These are phyloP conservation scores for Naganishia liquefaciens DNA, from an alignment of 1,284 basidiomycete genomes.

Conservation along the genomic window DNA sequence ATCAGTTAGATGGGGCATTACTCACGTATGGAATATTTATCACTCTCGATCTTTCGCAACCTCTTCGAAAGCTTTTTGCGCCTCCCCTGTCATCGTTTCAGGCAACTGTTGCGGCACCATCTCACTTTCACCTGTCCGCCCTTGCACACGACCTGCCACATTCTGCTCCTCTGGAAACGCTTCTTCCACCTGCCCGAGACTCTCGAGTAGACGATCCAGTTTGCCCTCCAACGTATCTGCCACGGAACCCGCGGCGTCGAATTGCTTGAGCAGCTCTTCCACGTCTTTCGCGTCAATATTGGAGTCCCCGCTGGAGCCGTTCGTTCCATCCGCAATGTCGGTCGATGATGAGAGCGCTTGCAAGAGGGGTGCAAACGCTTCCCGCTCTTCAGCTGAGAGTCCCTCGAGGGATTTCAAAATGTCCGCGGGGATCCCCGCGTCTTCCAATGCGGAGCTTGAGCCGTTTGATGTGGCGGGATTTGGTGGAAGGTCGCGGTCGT, in stretches of 20 bases:
- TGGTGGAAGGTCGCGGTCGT: conserved; percentile 14
- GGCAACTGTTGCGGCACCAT: conserved; percentile 12
- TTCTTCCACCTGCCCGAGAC: conserved; percentile 43
- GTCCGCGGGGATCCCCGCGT: conserved; percentile 25
- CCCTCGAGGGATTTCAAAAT: conserved; percentile 12
- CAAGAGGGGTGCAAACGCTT: conserved; percentile 26
- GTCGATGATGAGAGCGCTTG: conserved; percentile 19
- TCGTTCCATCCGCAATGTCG: conserved; percentile 25
- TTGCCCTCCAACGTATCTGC: conserved; percentile 52
- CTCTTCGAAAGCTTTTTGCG: conserved; percentile 28
- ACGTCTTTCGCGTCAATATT: conserved; percentile 35
- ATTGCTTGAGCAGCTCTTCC: conserved; percentile 45
- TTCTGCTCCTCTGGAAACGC: conserved; percentile 37
- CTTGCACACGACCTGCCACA: not conserved
- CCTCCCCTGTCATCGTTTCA: conserved; percentile 29
- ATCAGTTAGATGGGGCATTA: no score
- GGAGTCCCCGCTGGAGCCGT: not conserved
- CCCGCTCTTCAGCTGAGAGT: conserved; percentile 33
- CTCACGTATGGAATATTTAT: no score
- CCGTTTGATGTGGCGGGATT: conserved; percentile 4
- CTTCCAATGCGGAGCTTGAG: not conserved
- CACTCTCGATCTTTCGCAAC: conserved; percentile 20
- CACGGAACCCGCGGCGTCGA: conserved; percentile 51
- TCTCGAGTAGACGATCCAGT: conserved; percentile 48
- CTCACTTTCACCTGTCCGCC: not conserved